Evolutionary conservation across 306 rosid species (phyloP).

Genomic region (Gynostemma pentaphyllum): DNA sequence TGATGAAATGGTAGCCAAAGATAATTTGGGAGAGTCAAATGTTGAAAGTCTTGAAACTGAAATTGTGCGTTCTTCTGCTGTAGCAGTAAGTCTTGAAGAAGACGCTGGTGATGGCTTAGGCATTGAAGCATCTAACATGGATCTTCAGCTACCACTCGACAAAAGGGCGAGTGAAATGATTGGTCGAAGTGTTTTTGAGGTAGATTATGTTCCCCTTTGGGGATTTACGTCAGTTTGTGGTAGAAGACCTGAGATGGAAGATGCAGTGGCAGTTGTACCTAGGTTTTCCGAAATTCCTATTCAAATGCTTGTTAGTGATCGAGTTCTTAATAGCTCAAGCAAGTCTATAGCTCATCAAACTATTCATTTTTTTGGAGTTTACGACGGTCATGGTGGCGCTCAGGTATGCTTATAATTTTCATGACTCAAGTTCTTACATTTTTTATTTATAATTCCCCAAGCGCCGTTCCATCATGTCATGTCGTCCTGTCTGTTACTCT

Average conservation of each 20-base stretch:
- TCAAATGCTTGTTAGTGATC: conserved; percentile 58
- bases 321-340: conserved; percentile 42
- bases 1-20: conserved; percentile 28
- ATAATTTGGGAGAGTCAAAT: conserved; percentile 21
- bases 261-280: conserved; percentile 53
- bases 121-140: conserved; percentile 22
- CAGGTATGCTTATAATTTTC: conserved; percentile 35
- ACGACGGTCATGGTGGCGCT: conserved; percentile 88
- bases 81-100: conserved; percentile 37
- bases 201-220: conserved; percentile 74
- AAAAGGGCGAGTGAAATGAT: conserved; percentile 28
- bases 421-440: background rate
- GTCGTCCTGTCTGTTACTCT: background rate
- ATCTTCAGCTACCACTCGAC: conserved; percentile 42
- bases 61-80: conserved; percentile 28
- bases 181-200: conserved; percentile 71
- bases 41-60: conserved; percentile 18
- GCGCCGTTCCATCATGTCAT: background rate
- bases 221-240: conserved; percentile 63
- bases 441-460: background rate
- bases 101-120: conserved; percentile 30
- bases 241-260: conserved; percentile 94
- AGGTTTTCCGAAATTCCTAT: conserved; percentile 53
- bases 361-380: conserved; percentile 76
- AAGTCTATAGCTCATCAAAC: conserved; percentile 43